These are phyloP conservation scores for Aspergillus sojae DNA, from an alignment of 2,329 filamentous ascomycete species.

Conservation along the genomic window DNA sequence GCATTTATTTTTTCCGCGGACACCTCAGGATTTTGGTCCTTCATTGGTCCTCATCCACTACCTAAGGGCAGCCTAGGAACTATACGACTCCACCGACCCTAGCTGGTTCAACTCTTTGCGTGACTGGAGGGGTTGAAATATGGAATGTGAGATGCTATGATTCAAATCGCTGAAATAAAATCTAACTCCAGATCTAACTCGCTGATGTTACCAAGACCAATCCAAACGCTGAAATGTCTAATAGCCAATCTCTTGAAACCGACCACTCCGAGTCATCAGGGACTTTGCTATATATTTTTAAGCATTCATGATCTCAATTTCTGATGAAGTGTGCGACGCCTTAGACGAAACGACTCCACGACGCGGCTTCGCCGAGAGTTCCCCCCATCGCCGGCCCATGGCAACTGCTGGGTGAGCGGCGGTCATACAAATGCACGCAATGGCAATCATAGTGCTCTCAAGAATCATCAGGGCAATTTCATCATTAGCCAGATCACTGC, in stretches of 20 bases:
- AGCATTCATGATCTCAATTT: neutral
- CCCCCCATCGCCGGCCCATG: neutral
- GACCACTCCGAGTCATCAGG: neutral
- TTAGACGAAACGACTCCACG: neutral
- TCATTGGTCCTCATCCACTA: neutral
- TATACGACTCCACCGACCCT: neutral
- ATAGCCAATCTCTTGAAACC: neutral
- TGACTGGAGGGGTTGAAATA: neutral
- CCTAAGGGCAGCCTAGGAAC: neutral
- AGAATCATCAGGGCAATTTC: conserved; percentile 55
- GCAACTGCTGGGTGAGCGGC: conserved; percentile 6
- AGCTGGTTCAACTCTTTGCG: neutral
- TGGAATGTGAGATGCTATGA: neutral
- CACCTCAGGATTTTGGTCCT: neutral
- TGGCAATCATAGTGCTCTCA: conserved; percentile 56
- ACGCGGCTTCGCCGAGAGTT: neutral
- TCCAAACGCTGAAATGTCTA: neutral
- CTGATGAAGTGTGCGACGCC: neutral
- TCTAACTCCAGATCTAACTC: neutral
- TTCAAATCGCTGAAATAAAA: neutral
- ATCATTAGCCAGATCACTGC: conserved; percentile 51
- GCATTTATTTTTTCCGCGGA: neutral
- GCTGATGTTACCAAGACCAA: neutral
- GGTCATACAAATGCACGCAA: conserved; percentile 34
- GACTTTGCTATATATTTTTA: neutral